Base-by-base conservation (phyloP, 176 grass and related monocot genomes). In the Dendrocalamus sinicus region DNA sequence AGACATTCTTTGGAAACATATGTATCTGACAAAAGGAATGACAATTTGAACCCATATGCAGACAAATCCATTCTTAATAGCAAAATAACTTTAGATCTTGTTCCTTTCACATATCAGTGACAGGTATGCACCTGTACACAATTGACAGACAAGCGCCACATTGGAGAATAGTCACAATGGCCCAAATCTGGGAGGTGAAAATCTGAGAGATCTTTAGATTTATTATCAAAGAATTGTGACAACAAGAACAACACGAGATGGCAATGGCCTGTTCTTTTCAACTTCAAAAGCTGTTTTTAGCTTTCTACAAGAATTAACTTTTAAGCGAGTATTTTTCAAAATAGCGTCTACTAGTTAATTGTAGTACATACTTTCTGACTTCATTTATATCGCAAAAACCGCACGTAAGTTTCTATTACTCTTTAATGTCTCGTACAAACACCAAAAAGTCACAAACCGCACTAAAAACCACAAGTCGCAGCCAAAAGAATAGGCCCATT, bases 1-100 rank as follows among this genome's bases (percentile, higher is more conserved):
- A 14, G 59, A 58, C 67, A 79, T 73, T 75, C 53, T 90, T 83
- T 78, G 74, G 80, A 86, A 83, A 79, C 70, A 84, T 87, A 87
- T 61, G 67, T 54, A 87, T 52, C 60, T 53, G 59, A 87, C 58
- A 67, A 67, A 84, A 84, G 68, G 84, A 88, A 83, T 75, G 17
- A 40, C 44, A 67, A 83, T 75, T 79, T 75, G 44, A 83, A 74
- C 41, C 51, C 80, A 75, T 67, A 80, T 52, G 32, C 68, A 61
- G 60, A 84, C 67, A 69, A 41, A 77, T 48, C 12, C n/a, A 70
- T 17, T 19, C 20, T 70, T 61, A 77, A 77, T 83, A 40, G 64
- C 79, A 83, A 73, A 43, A 80, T 86, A 63, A 53, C 67, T 78
- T 46, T 58, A 12, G 55, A 78, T 72, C 60, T 40, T 72, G 75